Base-by-base conservation (phyloP, 31 red algal genomes). In the Asparagopsis taxiformis region DNA sequence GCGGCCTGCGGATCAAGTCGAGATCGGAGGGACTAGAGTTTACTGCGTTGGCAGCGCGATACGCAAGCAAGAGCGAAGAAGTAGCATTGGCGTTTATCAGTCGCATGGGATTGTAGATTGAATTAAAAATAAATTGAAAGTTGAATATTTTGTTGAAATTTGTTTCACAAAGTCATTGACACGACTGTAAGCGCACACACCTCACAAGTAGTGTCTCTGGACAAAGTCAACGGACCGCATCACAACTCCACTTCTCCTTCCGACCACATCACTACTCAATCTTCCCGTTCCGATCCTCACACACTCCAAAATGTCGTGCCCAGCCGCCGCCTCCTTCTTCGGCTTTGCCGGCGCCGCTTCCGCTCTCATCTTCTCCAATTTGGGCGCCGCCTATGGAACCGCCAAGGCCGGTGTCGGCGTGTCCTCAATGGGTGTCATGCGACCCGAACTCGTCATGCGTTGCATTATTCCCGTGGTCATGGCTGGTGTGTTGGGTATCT, bases 401-500 rank as follows among this genome's bases (percentile, higher is more conserved):
- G 94, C 94, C 50, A 97, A 97, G 68, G 75, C 89, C 31, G 94
- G 94, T 22, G 94, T 97, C 31, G 94, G 94, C 17, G 84, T 97
- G 16, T 84, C 89, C 30, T 92, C 94, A 52, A 92, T 97, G 88
- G 94, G 94, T 53, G 94, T 97, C 30, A 75, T 97, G 88, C 62
- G 94, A 48, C 94, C 94, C 24, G 94, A 97, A 55, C 77, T 97
- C 11, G 89, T 97, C 61, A 93, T 97, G 89, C 82, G 89, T 72
- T 93, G 78, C 36, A 89, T 97, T 50, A 97, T 97, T 35, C 94
- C 94, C 2, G 89, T 92, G 37, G 94, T 97, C 56, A 97, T 97
- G 94, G 94, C 94, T 76, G 94, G 94, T 76, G 84, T 97, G 39
- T 77, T 97, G n/a, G 80, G 84, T 79, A 89, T 89, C 61, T 89